Evolutionary conservation across 352 stramenopile genomes (phyloP), one percentile per base, ranked within the genome.

Genomic region (Phytopythium oedochilum): DNA sequence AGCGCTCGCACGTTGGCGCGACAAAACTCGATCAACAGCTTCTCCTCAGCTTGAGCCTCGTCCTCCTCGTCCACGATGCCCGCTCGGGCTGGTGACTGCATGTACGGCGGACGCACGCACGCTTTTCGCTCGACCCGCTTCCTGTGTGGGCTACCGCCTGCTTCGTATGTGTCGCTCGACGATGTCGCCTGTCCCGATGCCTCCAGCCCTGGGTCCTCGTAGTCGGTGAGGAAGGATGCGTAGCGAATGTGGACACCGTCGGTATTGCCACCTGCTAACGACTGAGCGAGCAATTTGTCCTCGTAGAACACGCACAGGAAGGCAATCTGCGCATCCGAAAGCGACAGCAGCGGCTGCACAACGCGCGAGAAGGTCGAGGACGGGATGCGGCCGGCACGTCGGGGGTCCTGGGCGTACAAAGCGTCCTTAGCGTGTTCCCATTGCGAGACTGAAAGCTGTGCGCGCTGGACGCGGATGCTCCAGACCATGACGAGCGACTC

Each of bases 301-400:
- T 89, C 81, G 61, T 91, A 91, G 49, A 91, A 91, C 51, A 86
- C 83, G 28, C 74, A 78, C 12, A 91, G 63, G 63, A 91, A 91
- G 3, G 81, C 75, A 1, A 66, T 68, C 56, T 91, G 81, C 22
- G 84, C 76, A 20, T 86, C 78, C 10, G 63, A 78, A n/a, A 91
- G 58, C 17, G 60, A 58, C 44, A 89, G 59, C 1, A 61, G 61
- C 2, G 66, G 61, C 48, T 75, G 80, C 36, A 89, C 61, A 23
- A 83, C 70, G 17, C 59, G 31, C 8, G 65, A 64, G 45, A 91
- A 91, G 26, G 66, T 64, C 25, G 67, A 42, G 0, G 74, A 70
- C 9, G 71, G 51, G 17, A 91, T 59, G 6, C 78, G 81, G 9
- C 81, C 78, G 42, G 82, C 63, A n/a, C 76, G 73, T 28, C 74